These are phyloP conservation scores for Quercus lobata DNA, from an alignment of 331 rosid genomes.

Conservation along the genomic window DNA sequence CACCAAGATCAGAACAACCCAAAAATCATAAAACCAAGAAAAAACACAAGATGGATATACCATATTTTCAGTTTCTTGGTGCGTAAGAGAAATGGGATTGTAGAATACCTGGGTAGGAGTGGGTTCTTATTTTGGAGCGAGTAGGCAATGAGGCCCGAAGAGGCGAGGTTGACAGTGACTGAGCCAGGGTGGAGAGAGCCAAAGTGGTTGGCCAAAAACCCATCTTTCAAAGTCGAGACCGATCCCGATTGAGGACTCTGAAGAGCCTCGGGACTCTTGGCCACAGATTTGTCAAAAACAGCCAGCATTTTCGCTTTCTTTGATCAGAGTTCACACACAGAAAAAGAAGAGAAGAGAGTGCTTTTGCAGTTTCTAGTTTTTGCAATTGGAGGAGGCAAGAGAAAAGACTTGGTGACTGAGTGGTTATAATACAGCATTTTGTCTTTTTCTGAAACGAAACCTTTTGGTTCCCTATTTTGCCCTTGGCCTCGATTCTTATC, in stretches of 20 bases:
- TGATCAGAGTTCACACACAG: constrained; percentile 27
- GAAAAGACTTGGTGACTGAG: too few relatives aligned
- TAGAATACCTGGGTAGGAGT: constrained; percentile 68
- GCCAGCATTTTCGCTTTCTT: constrained; percentile 61
- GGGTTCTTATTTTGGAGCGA: constrained; percentile 68
- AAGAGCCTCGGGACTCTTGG: constrained; percentile 81
- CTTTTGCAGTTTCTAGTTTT: background rate
- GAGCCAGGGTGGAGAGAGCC: constrained; percentile 59
- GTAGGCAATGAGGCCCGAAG: constrained; percentile 60
- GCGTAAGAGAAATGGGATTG: background rate
- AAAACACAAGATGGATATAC: background rate
- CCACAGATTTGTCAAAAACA: constrained; percentile 81
- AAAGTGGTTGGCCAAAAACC: constrained; percentile 58
- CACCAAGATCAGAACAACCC: constrained; percentile 15
- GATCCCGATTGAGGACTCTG: constrained; percentile 54
- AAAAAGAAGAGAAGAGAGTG: background rate
- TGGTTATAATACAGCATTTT: background rate
- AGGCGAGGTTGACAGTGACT: constrained; percentile 67
- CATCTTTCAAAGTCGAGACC: constrained; percentile 74
- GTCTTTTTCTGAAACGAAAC: too few relatives aligned
- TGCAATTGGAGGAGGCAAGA: background rate
- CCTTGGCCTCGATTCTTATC: background rate
- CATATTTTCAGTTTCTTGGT: background rate
- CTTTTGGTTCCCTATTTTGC: background rate
- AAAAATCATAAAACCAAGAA: background rate